Conservation (phyloP, 192 early-diverging fungal genomes). For the Dimargaris xerosporica region DNA sequence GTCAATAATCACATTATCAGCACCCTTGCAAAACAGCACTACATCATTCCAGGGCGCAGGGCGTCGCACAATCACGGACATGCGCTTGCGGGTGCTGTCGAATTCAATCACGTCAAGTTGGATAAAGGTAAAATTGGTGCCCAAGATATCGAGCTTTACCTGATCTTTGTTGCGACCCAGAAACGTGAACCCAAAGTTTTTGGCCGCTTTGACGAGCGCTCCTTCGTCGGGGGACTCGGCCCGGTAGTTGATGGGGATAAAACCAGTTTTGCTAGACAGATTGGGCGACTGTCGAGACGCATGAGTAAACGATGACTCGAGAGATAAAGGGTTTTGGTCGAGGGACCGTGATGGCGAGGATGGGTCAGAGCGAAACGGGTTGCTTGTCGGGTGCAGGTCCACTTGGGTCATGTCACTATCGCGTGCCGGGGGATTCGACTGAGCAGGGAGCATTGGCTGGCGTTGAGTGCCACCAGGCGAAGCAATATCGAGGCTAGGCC, state of each 20-base stretch:
- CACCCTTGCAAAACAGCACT: constrained; percentile 82
- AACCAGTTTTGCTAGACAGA: background rate
- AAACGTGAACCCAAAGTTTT: constrained; percentile 64
- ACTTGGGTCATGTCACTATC: constrained; percentile 18
- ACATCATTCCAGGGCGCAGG: constrained; percentile 63
- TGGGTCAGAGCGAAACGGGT: background rate
- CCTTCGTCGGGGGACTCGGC: constrained; percentile 75
- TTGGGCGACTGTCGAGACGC: background rate
- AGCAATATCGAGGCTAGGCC: background rate
- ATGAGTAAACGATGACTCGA: background rate
- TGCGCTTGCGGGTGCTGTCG: constrained; percentile 89
- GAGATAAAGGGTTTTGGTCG: background rate
- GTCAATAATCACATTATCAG: constrained; percentile 90
- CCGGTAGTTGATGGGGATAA: constrained; percentile 29
- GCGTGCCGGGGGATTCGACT: constrained; percentile 12
- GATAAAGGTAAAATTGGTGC: constrained; percentile 49
- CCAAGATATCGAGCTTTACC: constrained; percentile 53
- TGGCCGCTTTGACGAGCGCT: constrained; percentile 63
- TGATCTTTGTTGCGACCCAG: constrained; percentile 36
- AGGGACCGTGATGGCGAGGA: background rate
- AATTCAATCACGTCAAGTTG: constrained; percentile 84
- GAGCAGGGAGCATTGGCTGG: background rate
- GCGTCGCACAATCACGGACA: constrained; percentile 71
- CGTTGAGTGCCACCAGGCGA: background rate
- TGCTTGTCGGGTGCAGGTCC: too few species aligned